phyloP scores from a whole-genome alignment of 2,329 filamentous ascomycete genomes.

The Trichoderma citrinoviride region DNA sequence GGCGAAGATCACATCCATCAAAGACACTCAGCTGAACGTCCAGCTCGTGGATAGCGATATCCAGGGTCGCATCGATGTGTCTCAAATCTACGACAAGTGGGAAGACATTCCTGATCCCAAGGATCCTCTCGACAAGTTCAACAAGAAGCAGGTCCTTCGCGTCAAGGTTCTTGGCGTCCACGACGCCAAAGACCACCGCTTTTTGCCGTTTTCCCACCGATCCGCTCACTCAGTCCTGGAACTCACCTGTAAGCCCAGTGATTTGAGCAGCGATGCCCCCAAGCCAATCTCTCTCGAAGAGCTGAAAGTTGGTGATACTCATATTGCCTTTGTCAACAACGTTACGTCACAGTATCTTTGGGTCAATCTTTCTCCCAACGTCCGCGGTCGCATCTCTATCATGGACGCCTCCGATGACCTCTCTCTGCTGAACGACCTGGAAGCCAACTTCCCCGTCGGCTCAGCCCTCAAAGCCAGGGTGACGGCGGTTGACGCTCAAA shows the following conservation, averaged over 20 bases:
- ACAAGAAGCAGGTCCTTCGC: conserved; percentile 64
- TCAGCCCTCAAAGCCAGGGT: conserved; percentile 81
- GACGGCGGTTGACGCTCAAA: conserved; percentile 66
- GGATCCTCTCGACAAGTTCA: conserved; percentile 71
- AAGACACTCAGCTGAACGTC: conserved; percentile 90
- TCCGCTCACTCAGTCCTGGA: conserved; percentile 81
- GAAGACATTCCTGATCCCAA: conserved; percentile 82
- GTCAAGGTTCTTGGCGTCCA: conserved; percentile 84
- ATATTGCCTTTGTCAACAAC: conserved; percentile 90
- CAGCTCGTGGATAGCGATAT: conserved; percentile 69
- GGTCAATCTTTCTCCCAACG: conserved; percentile 85
- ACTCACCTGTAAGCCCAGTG: conserved; percentile 74
- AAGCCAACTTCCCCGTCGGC: conserved; percentile 82
- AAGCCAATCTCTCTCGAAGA: conserved; percentile 66
- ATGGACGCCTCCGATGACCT: conserved; percentile 87
- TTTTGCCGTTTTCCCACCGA: conserved; percentile 86
- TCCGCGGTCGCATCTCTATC: conserved; percentile 77
- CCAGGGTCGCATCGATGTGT: conserved; percentile 89
- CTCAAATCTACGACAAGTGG: conserved; percentile 85
- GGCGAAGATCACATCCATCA: conserved; percentile 78
- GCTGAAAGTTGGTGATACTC: conserved; percentile 66
- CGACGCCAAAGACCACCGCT: conserved; percentile 85
- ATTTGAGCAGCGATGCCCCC: conserved; percentile 48
- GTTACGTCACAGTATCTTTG: conserved; percentile 75
- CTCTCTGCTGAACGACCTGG: conserved; percentile 71